Conservation (phyloP, 78 protist genomes). For the Emiliania huxleyi region DNA sequence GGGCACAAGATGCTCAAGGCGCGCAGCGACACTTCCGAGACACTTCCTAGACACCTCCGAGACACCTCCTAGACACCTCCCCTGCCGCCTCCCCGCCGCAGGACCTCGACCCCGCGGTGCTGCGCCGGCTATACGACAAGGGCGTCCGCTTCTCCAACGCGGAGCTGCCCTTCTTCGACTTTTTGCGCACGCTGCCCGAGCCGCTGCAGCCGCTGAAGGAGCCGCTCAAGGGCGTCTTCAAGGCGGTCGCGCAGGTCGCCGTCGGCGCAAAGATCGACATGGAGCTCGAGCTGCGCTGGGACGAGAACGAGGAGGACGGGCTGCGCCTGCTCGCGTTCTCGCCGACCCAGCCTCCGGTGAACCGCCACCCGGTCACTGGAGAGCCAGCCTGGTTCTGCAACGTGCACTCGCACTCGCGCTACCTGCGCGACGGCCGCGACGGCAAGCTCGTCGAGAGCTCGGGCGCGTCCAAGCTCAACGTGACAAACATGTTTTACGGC, state of each 20-base stretch:
- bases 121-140: not conserved
- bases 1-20: constrained; percentile 24
- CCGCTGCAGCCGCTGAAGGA: not conserved
- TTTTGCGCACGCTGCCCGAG: not conserved
- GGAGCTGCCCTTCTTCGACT: constrained; percentile 30
- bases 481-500: constrained; percentile 25
- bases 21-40: no score
- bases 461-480: constrained; percentile 15
- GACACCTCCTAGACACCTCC: no score
- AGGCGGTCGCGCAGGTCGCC: not conserved
- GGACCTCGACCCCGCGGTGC: no score
- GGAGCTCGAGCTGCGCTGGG: constrained; percentile 13
- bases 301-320: not conserved
- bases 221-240: not conserved
- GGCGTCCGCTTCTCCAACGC: constrained; percentile 15
- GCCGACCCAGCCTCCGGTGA: constrained; percentile 29
- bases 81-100: no score
- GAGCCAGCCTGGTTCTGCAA: constrained; percentile 43
- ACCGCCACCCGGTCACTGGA: constrained; percentile 29
- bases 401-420: constrained; percentile 39
- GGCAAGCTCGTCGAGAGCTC: not conserved
- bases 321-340: constrained; percentile 15
- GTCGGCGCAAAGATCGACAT: constrained; percentile 2
- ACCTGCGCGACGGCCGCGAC: constrained; percentile 10
- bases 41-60: no score